phyloP scores from a whole-genome alignment of 73 alveolate genomes.

The Symbiodinium natans region DNA sequence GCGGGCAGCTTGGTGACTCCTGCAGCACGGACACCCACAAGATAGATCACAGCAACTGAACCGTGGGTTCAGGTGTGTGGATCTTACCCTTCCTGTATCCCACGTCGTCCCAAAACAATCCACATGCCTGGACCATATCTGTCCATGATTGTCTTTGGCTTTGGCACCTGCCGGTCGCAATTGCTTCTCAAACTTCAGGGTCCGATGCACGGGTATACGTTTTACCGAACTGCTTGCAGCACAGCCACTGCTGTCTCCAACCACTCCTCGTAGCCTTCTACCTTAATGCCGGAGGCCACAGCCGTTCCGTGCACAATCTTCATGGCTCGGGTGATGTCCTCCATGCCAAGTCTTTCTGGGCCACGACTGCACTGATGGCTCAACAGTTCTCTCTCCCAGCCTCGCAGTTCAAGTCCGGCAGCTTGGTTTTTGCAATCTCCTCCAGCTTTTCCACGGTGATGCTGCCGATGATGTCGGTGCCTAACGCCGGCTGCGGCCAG shows the following conservation, averaged over 20 bases:
- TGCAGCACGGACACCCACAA: too few relatives aligned
- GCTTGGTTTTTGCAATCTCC: conserved; percentile 54
- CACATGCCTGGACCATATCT: conserved; percentile 71
- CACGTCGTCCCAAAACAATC: neutral
- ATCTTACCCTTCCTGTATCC: too few relatives aligned
- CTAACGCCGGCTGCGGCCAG: neutral
- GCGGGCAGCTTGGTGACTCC: conserved; percentile 65
- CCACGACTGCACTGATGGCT: too few relatives aligned
- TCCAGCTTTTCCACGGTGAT: conserved; percentile 50
- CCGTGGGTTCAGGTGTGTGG: too few relatives aligned
- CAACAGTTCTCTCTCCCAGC: neutral
- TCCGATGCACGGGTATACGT: too few relatives aligned
- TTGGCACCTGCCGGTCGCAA: conserved; percentile 35
- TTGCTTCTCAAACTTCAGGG: too few relatives aligned
- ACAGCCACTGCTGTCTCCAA: conserved; percentile 24
- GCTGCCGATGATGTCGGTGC: conserved; percentile 78
- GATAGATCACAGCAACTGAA: too few relatives aligned
- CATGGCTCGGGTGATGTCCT: conserved; percentile 86
- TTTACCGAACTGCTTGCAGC: neutral
- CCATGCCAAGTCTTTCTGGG: neutral
- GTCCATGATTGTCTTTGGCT: conserved; percentile 90
- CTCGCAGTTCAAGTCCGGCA: conserved; percentile 85
- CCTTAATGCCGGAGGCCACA: conserved; percentile 88
- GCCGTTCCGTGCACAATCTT: conserved; percentile 85
- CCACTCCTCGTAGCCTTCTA: conserved; percentile 90